Percentiles rank a stretch among this genome's conserved stretches.
Conservation (phyloP, 2,329 filamentous ascomycete species). For the Aspergillus carbonarius region DNA sequence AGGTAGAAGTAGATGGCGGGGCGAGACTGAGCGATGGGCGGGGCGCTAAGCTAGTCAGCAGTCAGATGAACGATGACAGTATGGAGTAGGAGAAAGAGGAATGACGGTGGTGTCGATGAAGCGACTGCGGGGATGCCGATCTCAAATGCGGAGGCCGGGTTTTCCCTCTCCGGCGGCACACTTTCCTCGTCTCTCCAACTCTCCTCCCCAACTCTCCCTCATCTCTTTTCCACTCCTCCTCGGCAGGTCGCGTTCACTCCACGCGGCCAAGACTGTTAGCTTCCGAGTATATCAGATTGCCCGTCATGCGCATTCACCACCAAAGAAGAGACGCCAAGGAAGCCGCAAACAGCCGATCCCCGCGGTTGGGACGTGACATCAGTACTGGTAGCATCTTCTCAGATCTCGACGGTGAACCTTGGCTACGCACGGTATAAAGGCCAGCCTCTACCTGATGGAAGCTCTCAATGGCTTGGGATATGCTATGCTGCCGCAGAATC, state of each 20-base stretch:
- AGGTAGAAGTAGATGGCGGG: background rate
- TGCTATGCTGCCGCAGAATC: constrained; percentile 67
- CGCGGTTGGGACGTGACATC: too few species aligned
- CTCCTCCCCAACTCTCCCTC: too few species aligned
- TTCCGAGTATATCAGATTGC: too few species aligned
- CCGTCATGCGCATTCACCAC: too few species aligned
- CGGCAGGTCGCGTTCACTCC: too few species aligned
- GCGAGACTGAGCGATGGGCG: background rate
- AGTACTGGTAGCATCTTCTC: constrained; percentile 25
- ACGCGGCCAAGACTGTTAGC: too few species aligned
- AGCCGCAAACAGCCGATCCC: too few species aligned
- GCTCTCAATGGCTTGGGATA: constrained; percentile 72
- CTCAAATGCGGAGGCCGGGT: constrained; percentile 1
- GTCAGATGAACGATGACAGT: background rate
- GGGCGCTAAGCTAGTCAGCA: background rate
- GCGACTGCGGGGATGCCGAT: background rate
- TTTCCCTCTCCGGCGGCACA: background rate
- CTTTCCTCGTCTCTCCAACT: background rate
- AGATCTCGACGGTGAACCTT: constrained; percentile 55
- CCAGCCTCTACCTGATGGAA: constrained; percentile 52
- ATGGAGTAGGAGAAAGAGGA: background rate
- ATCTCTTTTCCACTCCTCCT: too few species aligned
- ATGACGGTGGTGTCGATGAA: too few species aligned
- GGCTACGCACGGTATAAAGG: constrained; percentile 68
- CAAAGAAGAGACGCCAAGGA: too few species aligned